These are phyloP conservation scores for Ophiostoma novo-ulmi DNA, from an alignment of 2,329 filamentous ascomycete genomes.

Conservation along the genomic window DNA sequence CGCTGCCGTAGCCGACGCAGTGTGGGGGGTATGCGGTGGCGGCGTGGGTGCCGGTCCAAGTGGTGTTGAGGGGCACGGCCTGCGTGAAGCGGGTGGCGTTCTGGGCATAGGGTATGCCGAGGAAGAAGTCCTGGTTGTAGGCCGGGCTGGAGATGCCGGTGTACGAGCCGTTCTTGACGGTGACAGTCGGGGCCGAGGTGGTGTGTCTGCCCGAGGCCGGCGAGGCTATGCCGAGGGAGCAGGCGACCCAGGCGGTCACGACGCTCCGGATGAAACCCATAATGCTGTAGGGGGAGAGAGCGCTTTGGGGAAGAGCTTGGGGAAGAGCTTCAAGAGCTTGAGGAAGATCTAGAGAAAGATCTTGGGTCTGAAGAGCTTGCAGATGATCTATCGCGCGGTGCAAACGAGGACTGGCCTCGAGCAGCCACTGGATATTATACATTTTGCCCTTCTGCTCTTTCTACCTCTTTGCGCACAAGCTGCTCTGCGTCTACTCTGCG, in stretches of 20 bases:
- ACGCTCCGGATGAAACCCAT: slow-evolving; percentile 1
- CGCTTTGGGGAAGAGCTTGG: background rate
- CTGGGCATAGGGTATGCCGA: slow-evolving; percentile 52
- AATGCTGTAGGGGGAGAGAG: background rate
- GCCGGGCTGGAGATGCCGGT: slow-evolving; percentile 33
- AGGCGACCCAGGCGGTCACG: slow-evolving; percentile 18
- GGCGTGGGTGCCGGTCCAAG: slow-evolving; percentile 39
- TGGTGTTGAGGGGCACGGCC: slow-evolving; percentile 34
- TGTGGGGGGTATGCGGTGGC: slow-evolving; percentile 44
- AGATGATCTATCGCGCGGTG: background rate
- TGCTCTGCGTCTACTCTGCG: background rate
- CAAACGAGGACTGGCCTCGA: background rate
- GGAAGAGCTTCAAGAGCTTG: background rate
- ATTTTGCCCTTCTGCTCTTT: background rate
- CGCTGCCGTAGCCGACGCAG: slow-evolving; percentile 47
- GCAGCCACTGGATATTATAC: slow-evolving; percentile 6
- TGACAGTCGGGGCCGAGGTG: slow-evolving; percentile 16
- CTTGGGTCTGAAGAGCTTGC: slow-evolving; percentile 8
- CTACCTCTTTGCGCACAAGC: background rate
- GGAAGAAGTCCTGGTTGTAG: slow-evolving; percentile 47
- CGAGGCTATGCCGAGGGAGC: slow-evolving; percentile 3
- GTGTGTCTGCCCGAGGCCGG: background rate
- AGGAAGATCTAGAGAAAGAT: background rate
- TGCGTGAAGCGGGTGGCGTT: slow-evolving; percentile 37
- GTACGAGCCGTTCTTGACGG: slow-evolving; percentile 37